Evolutionary conservation across 2,329 filamentous ascomycete species (phyloP).

Genomic region (Colletotrichum liriopes): DNA sequence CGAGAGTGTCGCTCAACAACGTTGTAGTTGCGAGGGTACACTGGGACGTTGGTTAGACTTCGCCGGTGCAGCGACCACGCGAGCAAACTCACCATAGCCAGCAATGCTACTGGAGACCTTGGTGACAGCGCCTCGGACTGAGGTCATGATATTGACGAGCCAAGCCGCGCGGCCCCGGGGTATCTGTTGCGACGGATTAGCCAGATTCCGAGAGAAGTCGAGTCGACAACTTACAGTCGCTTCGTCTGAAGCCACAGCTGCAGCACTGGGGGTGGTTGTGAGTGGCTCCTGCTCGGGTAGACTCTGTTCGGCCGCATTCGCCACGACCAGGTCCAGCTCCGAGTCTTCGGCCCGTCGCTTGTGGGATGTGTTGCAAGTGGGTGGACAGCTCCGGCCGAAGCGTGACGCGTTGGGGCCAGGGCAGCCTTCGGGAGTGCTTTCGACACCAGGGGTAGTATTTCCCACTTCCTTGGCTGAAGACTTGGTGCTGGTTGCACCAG

Average conservation of each 20-base stretch:
- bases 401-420: neutral
- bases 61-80: too few relatives aligned
- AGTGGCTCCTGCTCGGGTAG: slow-evolving; percentile 5
- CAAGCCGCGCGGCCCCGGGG: slow-evolving; percentile 19
- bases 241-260: slow-evolving; percentile 3
- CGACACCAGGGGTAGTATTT: neutral
- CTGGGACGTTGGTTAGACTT: slow-evolving; percentile 21
- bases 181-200: slow-evolving; percentile 6
- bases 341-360: slow-evolving; percentile 51
- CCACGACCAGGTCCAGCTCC: slow-evolving; percentile 52
- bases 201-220: neutral
- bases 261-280: neutral
- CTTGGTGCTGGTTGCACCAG: neutral
- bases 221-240: slow-evolving; percentile 12
- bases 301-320: slow-evolving; percentile 19
- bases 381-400: neutral
- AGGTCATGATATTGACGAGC: slow-evolving; percentile 41
- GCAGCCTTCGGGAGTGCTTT: neutral
- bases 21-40: slow-evolving; percentile 28
- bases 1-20: slow-evolving; percentile 22
- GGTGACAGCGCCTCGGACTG: slow-evolving; percentile 38
- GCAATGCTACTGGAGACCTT: slow-evolving; percentile 39
- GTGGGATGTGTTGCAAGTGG: slow-evolving; percentile 37
- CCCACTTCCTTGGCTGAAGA: neutral
- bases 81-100: slow-evolving; percentile 34